Percentiles rank a stretch among this genome's conserved stretches.
Conservation (phyloP, 2,329 filamentous ascomycete species). For the Incumbomyces delicatus region DNA sequence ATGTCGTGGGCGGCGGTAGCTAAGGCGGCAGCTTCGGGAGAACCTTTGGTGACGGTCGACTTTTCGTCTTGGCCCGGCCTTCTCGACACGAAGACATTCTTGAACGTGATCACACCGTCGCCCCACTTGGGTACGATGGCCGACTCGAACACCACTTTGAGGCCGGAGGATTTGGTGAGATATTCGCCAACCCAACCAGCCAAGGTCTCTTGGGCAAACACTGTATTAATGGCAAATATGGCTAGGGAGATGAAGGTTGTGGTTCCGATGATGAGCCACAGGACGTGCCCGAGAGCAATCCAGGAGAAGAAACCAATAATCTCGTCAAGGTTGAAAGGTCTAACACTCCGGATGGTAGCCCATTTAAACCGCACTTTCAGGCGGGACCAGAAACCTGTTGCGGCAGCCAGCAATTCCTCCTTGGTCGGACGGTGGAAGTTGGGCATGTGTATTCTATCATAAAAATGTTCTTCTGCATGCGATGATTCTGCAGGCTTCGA, state of each 20-base stretch:
- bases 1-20: conserved; percentile 58
- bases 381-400: conserved; percentile 85
- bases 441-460: conserved; percentile 59
- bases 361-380: conserved; percentile 91
- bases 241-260: conserved; percentile 93
- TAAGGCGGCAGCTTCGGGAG: conserved; percentile 71
- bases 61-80: conserved; percentile 66
- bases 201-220: conserved; percentile 92
- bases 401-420: conserved; percentile 82
- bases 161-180: conserved; percentile 80
- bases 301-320: conserved; percentile 93
- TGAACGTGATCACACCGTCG: conserved; percentile 89
- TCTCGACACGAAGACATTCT: conserved; percentile 90
- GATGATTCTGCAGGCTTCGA: conserved; percentile 12
- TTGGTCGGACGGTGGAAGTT: conserved; percentile 76
- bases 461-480: conserved; percentile 35
- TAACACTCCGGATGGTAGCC: conserved; percentile 86
- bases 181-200: conserved; percentile 93
- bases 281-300: conserved; percentile 84
- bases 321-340: conserved; percentile 92
- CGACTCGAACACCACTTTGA: conserved; percentile 93
- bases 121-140: conserved; percentile 95
- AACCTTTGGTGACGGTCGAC: conserved; percentile 85
- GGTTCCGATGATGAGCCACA: conserved; percentile 93
- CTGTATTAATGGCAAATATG: conserved; percentile 87